Percentiles rank a stretch among this genome's conserved stretches.
These are phyloP conservation scores for Phytophthora multivora DNA, from an alignment of 352 stramenopile genomes.

Conservation along the genomic window DNA sequence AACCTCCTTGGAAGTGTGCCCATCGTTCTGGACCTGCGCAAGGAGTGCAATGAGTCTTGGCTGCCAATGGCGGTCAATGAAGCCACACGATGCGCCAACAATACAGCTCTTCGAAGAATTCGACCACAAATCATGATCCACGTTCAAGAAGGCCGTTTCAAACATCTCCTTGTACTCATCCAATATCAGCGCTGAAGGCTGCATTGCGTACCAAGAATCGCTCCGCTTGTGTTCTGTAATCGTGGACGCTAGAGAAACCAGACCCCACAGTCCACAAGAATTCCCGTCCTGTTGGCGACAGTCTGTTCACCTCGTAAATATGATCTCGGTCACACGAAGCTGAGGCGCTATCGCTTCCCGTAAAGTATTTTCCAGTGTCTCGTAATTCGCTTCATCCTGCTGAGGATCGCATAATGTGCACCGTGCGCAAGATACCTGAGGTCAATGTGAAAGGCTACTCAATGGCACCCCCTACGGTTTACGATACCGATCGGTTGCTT, in stretches of 20 bases:
- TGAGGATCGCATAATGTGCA: constrained; percentile 13
- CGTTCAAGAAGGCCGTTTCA: constrained; percentile 1
- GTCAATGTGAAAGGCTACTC: constrained; percentile 10
- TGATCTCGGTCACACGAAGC: too few species aligned
- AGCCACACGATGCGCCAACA: not conserved
- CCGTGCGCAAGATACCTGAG: not conserved
- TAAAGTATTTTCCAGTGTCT: too few species aligned
- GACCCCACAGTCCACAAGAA: too few species aligned
- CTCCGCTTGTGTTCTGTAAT: too few species aligned
- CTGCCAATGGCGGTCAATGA: not conserved
- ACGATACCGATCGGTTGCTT: not conserved
- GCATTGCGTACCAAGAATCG: too few species aligned
- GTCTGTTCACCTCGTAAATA: too few species aligned
- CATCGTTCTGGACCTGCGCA: constrained; percentile 1
- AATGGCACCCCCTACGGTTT: constrained; percentile 2
- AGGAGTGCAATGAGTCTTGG: not conserved
- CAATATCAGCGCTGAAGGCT: too few species aligned
- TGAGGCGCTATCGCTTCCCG: too few species aligned
- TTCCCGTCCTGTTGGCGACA: too few species aligned
- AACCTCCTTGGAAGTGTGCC: not conserved
- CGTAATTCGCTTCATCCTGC: too few species aligned
- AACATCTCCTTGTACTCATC: not conserved
- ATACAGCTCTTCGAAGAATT: constrained; percentile 8
- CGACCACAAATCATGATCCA: constrained; percentile 7
- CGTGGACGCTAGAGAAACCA: too few species aligned